Percentiles rank a stretch among this genome's conserved stretches.
Evolutionary conservation across 192 early-diverging fungal species (phyloP).

Genomic region (Obelidium mucronatum): DNA sequence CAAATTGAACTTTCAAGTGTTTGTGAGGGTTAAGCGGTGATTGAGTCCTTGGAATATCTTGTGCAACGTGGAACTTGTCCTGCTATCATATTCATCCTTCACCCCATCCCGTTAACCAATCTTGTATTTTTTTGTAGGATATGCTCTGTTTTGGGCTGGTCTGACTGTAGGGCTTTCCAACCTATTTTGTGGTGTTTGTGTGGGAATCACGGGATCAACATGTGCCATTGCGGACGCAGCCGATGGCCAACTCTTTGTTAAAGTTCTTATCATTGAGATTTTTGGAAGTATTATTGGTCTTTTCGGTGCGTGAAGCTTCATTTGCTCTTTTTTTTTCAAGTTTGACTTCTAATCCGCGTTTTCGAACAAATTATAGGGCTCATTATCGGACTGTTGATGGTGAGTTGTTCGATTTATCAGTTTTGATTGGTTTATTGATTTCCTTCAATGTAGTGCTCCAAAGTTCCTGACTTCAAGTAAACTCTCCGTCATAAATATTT

Average conservation of each 20-base stretch:
- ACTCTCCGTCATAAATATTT: neutral
- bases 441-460: slow-evolving; percentile 21
- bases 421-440: neutral
- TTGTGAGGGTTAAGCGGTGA: too few species aligned
- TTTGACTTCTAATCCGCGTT: neutral
- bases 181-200: slow-evolving; percentile 90
- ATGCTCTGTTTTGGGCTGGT: slow-evolving; percentile 95
- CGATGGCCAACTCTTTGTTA: slow-evolving; percentile 94
- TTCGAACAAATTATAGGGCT: slow-evolving; percentile 47
- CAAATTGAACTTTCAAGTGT: too few species aligned
- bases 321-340: slow-evolving; percentile 1
- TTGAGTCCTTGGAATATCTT: too few species aligned
- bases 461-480: slow-evolving; percentile 48
- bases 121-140: slow-evolving; percentile 58
- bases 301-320: slow-evolving; percentile 67
- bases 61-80: too few species aligned
- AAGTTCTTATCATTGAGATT: slow-evolving; percentile 97
- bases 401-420: neutral
- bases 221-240: slow-evolving; percentile 97
- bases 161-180: slow-evolving; percentile 94
- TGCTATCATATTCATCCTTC: too few species aligned
- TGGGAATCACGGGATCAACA: slow-evolving; percentile 91
- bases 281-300: slow-evolving; percentile 95
- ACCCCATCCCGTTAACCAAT: too few species aligned
- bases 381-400: slow-evolving; percentile 89